A percentile compares a stretch with the other conserved stretches of the same genome.
phyloP scores from a whole-genome alignment of 2,329 filamentous ascomycete genomes.

The Emmonsiellopsis sp. region DNA sequence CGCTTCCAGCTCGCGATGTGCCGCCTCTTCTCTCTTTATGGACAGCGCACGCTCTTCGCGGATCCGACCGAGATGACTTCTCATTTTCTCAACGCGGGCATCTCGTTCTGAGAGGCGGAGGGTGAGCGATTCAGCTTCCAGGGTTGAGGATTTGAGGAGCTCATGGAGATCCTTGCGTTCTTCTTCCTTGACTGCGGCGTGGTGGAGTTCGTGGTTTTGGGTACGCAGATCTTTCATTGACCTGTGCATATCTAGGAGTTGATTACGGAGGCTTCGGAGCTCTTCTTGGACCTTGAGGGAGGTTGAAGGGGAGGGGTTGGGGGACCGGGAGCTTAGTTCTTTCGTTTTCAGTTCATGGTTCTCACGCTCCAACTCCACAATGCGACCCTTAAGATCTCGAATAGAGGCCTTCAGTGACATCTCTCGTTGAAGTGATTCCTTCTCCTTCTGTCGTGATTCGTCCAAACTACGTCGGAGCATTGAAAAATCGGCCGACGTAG shows the following conservation, averaged over 20 bases:
- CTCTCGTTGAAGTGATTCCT: constrained; percentile 57
- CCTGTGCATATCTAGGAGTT: constrained; percentile 52
- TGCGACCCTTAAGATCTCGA: constrained; percentile 54
- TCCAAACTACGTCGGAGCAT: constrained; percentile 54
- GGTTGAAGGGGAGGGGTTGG: constrained; percentile 43
- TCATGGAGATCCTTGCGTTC: constrained; percentile 37
- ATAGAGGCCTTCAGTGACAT: constrained; percentile 52
- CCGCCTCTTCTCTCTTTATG: constrained; percentile 30
- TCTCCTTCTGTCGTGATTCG: constrained; percentile 56
- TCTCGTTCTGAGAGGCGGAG: constrained; percentile 63
- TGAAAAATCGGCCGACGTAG: constrained; percentile 43
- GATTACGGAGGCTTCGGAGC: constrained; percentile 48
- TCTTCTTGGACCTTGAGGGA: constrained; percentile 40
- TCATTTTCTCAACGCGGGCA: constrained; percentile 48
- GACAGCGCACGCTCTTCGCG: constrained; percentile 37
- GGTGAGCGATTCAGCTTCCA: constrained; percentile 56
- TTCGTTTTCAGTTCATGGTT: constrained; percentile 51
- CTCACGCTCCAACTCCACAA: constrained; percentile 58
- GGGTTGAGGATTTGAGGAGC: constrained; percentile 36
- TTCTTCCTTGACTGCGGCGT: constrained; percentile 37
- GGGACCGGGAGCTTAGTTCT: constrained; percentile 44
- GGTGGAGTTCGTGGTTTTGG: constrained; percentile 42
- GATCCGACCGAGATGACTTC: constrained; percentile 54
- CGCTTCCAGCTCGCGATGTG: constrained; percentile 33
- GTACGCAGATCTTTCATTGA: constrained; percentile 46